Evolutionary conservation across 306 rosid species (phyloP), one percentile per base, ranked within the genome.

Genomic region (Potentilla sterilis): DNA sequence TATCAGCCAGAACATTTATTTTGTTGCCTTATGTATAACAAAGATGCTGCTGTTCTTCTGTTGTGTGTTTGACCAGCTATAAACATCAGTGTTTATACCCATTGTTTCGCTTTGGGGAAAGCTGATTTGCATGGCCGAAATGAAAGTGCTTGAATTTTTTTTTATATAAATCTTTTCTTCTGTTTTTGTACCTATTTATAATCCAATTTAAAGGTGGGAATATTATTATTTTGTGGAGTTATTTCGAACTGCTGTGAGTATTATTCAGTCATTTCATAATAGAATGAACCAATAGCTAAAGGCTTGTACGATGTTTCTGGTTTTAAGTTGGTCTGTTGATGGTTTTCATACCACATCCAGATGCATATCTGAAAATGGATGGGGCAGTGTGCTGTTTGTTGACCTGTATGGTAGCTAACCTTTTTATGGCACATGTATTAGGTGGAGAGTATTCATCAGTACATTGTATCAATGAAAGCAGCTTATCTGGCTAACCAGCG

Each of bases 371-470:
- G 42, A 54, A 79, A 64, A 59, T 59, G 43, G 76, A 55, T 35
- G 6, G 16, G 48, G 65, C 63, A 55, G 32, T 34, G 55, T 75
- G 77, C 70, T 76, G 57, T 82, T 51, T 70, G 28, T 55, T 69
- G 43, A 42, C 41, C 34, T 79, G 72, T 70, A 62, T 65, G 70
- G 44, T 75, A 77, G 77, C 81, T 51, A 62, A 72, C 81, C 61
- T 72, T 70, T 58, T 61, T 74, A 11, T 61, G 67, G 81, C 75
- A 75, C 65, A 49, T 79, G 82, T 67, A 75, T 69, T 84, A 96
- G 99, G 99, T 86, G 82, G 99, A 96, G 87, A 88, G 87, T 72
- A 90, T 96, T 84, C 99, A 90, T 83, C 99, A 90, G 81, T 92
- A 89, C 80, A 89, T 92, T 77, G 98, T 86, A 76, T 96, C 99